Percentiles rank a stretch among this genome's conserved stretches.
phyloP scores from a whole-genome alignment of 805 yeast genomes.

The Pichia nanzhaoensis region DNA sequence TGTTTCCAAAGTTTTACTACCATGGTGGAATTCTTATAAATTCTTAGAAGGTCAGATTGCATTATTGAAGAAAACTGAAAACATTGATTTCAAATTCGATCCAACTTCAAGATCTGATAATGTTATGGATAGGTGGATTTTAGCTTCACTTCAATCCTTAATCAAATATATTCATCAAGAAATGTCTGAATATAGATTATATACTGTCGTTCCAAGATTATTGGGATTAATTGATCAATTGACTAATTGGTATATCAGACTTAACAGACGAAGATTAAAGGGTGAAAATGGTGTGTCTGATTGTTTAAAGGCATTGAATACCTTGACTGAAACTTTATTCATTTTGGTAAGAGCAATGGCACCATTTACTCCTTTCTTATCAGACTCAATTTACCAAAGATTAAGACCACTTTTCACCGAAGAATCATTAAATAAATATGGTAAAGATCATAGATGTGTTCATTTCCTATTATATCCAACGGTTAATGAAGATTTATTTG shows the following conservation, averaged over 20 bases:
- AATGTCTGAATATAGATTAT: conserved; percentile 84
- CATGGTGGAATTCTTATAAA: conserved; percentile 98
- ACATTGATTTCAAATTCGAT: conserved; percentile 67
- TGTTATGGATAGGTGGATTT: conserved; percentile 96
- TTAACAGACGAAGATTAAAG: conserved; percentile 96
- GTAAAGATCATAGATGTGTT: conserved; percentile 70
- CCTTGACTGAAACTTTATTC: conserved; percentile 83
- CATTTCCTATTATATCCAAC: conserved; percentile 91
- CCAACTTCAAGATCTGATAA: conserved; percentile 59
- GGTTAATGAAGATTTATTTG: conserved; percentile 73
- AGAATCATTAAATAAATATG: conserved; percentile 43
- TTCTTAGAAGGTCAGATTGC: conserved; percentile 94
- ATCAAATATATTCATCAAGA: conserved; percentile 80
- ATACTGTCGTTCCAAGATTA: conserved; percentile 92
- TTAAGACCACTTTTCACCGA: conserved; percentile 57
- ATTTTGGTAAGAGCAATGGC: conserved; percentile 95
- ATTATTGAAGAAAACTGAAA: conserved; percentile 68
- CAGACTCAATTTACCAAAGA: conserved; percentile 82
- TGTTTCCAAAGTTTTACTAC: conserved; percentile 88
- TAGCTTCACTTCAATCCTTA: conserved; percentile 93
- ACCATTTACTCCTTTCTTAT: conserved; percentile 94
- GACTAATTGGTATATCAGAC: conserved; percentile 98
- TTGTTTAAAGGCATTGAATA: conserved; percentile 79
- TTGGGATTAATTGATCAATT: conserved; percentile 84
- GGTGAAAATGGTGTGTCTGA: conserved; percentile 87